Evolutionary conservation across 257 asterid species (phyloP), one percentile per base, ranked within the genome.

Genomic region (Solanum okadae): DNA sequence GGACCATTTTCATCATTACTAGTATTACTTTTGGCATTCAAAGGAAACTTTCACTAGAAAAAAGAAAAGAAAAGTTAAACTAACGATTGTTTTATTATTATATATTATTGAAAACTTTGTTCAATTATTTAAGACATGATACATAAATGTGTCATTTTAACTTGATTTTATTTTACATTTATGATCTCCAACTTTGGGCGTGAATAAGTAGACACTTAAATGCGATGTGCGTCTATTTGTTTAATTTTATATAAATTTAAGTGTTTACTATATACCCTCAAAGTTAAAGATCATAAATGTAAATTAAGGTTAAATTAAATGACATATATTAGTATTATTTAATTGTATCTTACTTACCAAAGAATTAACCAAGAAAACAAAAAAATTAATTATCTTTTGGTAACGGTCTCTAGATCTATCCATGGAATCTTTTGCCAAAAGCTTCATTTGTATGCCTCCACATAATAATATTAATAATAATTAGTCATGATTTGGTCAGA

Each of bases 401-500:
- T 11, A 72, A 72, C 81, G 46, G 81, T 72, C 81, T 72, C 27
- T 8, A 72, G 81, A 34, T 72, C 44, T 33, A 18, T 33, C 10
- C 27, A 34, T 72, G 79, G n/a, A 72, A 33, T 34, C 44, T 20
- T 72, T 72, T 34, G 81, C 27, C 4, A 25, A 72, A 34, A 72
- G 46, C 81, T 72, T 18, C 46, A 34, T 18, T 18, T 72, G 46
- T 72, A 34, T 72, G 46, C 81, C 81, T 34, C 81, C 46, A 18
- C 46, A 73, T 73, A 73, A 73, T 33, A 11, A 59, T 56, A 56
- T 11, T 67, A 75, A 15, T 31, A 52, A 86, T 86, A 65, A 68
- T 75, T 68, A 86, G 31, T 92, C 59, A 90, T 90, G 92, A 89
- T 87, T 89, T 87, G 87, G 91, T 92, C 92, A 94, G 92, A 92